A percentile compares a stretch with the other conserved stretches of the same genome.
Evolutionary conservation across 371 early-diverging fungal species (phyloP).

Genomic region (Haplosporangium sp.): DNA sequence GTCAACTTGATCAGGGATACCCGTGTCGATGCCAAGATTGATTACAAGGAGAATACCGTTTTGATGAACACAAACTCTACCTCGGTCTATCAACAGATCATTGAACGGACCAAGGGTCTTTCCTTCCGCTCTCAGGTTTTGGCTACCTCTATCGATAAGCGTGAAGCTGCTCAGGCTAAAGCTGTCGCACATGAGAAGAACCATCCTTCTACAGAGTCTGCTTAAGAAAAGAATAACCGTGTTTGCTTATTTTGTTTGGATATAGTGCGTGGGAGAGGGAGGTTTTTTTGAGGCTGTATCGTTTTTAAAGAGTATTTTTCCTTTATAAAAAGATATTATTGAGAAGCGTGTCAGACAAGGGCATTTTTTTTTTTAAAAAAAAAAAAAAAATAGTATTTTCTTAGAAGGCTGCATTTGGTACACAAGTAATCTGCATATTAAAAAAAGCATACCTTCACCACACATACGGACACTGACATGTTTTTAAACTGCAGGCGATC

Average conservation of each 20-base stretch:
- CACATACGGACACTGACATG: too few species aligned
- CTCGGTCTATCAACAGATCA: conserved; percentile 93
- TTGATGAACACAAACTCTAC: conserved; percentile 89
- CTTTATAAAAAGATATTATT: too few species aligned
- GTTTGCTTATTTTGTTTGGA: background rate
- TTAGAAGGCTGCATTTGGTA: conserved; percentile 3
- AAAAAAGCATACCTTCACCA: conserved; percentile 1
- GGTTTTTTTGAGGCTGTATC: background rate
- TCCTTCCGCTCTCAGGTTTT: conserved; percentile 92
- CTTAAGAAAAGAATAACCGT: background rate
- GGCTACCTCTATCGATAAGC: conserved; percentile 91
- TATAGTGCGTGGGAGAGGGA: background rate
- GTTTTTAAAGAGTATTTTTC: background rate
- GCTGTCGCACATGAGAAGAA: conserved; percentile 53
- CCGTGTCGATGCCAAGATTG: conserved; percentile 96
- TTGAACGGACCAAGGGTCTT: conserved; percentile 91
- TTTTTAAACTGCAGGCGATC: too few species aligned
- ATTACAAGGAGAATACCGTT: conserved; percentile 92
- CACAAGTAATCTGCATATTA: conserved; percentile 3
- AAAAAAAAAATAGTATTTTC: background rate
- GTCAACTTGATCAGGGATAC: conserved; percentile 96
- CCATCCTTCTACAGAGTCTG: conserved; percentile 33
- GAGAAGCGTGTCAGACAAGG: conserved; percentile 1
- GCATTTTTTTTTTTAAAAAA: background rate
- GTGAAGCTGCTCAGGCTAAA: conserved; percentile 65